phyloP scores from a whole-genome alignment of 2,329 filamentous ascomycete species.

The Orbilia quercus region DNA sequence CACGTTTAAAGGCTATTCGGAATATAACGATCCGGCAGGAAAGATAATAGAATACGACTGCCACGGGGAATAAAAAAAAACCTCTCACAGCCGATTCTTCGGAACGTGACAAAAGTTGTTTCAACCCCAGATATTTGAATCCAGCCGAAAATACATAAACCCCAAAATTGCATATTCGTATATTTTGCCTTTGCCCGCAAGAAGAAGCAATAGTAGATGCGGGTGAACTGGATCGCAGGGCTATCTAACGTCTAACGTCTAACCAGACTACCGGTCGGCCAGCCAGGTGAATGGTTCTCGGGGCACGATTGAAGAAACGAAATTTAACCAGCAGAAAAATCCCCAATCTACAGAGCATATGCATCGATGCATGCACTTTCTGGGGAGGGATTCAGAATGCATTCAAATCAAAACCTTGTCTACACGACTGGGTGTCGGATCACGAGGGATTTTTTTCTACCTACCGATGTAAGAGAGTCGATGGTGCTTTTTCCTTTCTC shows the following conservation, averaged over 20 bases:
- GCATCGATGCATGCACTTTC: slow-evolving; percentile 1
- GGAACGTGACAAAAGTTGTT: slow-evolving; percentile 46
- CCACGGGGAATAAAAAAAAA: slow-evolving; percentile 5
- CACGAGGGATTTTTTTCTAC: slow-evolving; percentile 43
- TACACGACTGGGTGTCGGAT: slow-evolving; percentile 28
- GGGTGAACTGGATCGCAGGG: too few relatives aligned
- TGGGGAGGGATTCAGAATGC: neutral
- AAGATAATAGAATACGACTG: neutral
- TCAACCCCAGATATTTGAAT: slow-evolving; percentile 38
- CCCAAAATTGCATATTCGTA: too few relatives aligned
- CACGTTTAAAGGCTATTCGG: slow-evolving; percentile 26
- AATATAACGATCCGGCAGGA: slow-evolving; percentile 18
- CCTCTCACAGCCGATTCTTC: slow-evolving; percentile 8
- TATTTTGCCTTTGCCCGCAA: too few relatives aligned
- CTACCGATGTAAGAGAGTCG: neutral
- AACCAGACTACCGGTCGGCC: slow-evolving; percentile 32
- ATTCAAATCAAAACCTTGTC: slow-evolving; percentile 15
- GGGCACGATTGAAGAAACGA: too few relatives aligned
- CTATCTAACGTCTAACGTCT: too few relatives aligned
- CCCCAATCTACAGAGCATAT: neutral
- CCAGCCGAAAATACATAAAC: slow-evolving; percentile 45
- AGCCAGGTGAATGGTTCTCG: slow-evolving; percentile 49
- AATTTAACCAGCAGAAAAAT: neutral
- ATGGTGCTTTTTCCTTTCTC: slow-evolving; percentile 3
- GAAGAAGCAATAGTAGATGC: too few relatives aligned